Evolutionary conservation across 345 rosid genomes (phyloP).

Genomic region (Dovyalis caffra): DNA sequence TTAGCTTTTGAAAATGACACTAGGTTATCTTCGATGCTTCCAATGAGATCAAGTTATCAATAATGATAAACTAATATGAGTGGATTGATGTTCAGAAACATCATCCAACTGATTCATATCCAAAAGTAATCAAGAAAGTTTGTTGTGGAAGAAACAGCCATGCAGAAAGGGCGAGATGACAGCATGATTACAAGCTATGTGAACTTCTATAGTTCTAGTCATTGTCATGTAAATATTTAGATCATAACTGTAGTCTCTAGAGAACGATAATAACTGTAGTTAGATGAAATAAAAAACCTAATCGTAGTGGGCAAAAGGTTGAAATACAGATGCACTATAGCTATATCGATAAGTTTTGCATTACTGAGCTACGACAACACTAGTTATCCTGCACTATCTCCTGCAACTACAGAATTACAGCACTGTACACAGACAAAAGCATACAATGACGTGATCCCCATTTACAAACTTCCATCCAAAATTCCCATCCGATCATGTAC

Average conservation of each 20-base stretch:
- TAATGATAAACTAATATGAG: too few relatives aligned
- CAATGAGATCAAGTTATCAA: not conserved
- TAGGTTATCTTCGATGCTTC: not conserved
- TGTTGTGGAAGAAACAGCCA: not conserved
- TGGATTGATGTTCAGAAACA: not conserved
- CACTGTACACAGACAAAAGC: conserved; percentile 21
- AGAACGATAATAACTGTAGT: not conserved
- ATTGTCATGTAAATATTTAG: conserved; percentile 5
- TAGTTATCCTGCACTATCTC: conserved; percentile 13
- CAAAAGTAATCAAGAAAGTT: not conserved
- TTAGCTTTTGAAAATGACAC: not conserved
- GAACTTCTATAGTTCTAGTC: conserved; percentile 8
- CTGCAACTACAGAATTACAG: conserved; percentile 24
- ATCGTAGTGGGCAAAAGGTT: not conserved
- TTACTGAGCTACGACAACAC: not conserved
- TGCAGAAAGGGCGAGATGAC: not conserved
- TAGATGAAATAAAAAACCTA: conserved; percentile 11
- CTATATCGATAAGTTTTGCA: not conserved
- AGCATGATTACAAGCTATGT: not conserved
- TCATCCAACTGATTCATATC: not conserved
- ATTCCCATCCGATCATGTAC: conserved; percentile 8
- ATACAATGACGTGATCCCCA: not conserved
- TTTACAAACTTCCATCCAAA: conserved; percentile 2
- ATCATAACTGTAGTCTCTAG: not conserved
- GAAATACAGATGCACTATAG: conserved; percentile 10